Evolutionary conservation across 1,139 yeast genomes (phyloP).

Genomic region (Arxiozyma slooffiae): DNA sequence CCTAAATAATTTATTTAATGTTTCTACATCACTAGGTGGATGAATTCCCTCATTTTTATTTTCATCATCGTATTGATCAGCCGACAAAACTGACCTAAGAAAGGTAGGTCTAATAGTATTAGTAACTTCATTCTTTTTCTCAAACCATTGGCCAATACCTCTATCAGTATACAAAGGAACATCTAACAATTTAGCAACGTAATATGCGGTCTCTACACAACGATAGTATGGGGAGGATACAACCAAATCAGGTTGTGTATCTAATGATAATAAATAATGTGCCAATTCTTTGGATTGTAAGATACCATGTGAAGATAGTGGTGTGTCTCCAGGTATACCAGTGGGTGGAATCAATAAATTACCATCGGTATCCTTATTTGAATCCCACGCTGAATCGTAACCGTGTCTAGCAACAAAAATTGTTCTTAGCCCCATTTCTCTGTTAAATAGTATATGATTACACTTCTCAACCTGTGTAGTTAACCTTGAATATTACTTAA

Average conservation of each 20-base stretch:
- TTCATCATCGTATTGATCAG: not conserved
- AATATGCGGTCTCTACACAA: conserved; percentile 74
- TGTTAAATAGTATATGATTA: too few relatives aligned
- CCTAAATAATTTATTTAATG: conserved; percentile 44
- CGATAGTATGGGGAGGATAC: conserved; percentile 81
- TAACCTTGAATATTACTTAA: not conserved
- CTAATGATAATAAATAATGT: conserved; percentile 36
- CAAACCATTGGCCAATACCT: conserved; percentile 69
- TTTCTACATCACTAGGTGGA: conserved; percentile 46
- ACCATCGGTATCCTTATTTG: conserved; percentile 53
- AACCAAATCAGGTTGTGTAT: conserved; percentile 51
- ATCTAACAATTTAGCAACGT: conserved; percentile 48
- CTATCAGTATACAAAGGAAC: conserved; percentile 54
- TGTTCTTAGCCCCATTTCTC: conserved; percentile 30
- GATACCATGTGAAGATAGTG: conserved; percentile 68
- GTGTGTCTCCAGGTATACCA: conserved; percentile 74
- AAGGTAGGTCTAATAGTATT: not conserved
- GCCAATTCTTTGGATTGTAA: conserved; percentile 73
- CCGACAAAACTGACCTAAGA: not conserved
- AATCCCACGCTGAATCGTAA: conserved; percentile 63
- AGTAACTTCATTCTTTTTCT: conserved; percentile 12
- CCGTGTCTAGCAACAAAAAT: conserved; percentile 52
- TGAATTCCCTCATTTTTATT: conserved; percentile 36
- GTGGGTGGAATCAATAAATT: conserved; percentile 70
- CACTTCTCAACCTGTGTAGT: not conserved